These are phyloP conservation scores for Zoysia japonica DNA, from an alignment of 176 grass and related monocot genomes.

Conservation along the genomic window DNA sequence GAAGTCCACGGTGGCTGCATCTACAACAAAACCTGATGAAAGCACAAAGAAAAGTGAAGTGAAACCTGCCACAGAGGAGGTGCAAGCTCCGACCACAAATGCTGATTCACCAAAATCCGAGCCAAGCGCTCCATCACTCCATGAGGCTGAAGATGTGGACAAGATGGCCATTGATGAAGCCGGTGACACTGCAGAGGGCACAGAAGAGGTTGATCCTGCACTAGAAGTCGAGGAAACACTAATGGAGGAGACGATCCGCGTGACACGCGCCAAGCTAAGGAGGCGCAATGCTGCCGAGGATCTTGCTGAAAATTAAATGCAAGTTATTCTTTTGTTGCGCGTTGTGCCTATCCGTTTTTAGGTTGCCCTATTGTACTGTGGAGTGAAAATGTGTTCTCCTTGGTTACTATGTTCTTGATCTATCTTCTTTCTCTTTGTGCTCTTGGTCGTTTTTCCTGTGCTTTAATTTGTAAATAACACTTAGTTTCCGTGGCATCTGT, in stretches of 20 bases:
- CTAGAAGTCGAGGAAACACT: slow-evolving; percentile 55
- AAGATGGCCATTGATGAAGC: slow-evolving; percentile 50
- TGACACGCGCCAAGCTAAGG: slow-evolving; percentile 71
- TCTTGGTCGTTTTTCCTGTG: slow-evolving; percentile 16
- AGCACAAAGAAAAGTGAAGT: slow-evolving; percentile 47
- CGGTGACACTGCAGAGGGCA: slow-evolving; percentile 11
- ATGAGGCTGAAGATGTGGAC: slow-evolving; percentile 49
- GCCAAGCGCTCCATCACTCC: slow-evolving; percentile 32
- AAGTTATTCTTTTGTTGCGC: slow-evolving; percentile 36
- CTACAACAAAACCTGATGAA: slow-evolving; percentile 40
- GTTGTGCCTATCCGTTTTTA: slow-evolving; percentile 32
- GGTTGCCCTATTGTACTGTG: slow-evolving; percentile 35
- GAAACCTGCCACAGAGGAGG: slow-evolving; percentile 17
- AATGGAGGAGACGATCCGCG: slow-evolving; percentile 81
- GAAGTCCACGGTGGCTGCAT: slow-evolving; percentile 29
- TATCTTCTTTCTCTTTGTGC: neutral
- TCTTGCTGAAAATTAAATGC: slow-evolving; percentile 42
- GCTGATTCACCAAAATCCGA: slow-evolving; percentile 21
- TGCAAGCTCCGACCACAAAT: slow-evolving; percentile 16
- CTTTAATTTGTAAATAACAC: slow-evolving; percentile 48
- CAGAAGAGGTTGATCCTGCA: slow-evolving; percentile 38
- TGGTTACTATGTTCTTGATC: slow-evolving; percentile 20
- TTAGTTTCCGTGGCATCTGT: slow-evolving; percentile 28
- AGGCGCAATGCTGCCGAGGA: slow-evolving; percentile 56
- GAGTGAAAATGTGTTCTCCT: slow-evolving; percentile 20